A percentile compares a stretch with the other conserved stretches of the same genome.
Evolutionary conservation across 805 yeast genomes (phyloP).

Genomic region (Wickerhamomyces queroliae): DNA sequence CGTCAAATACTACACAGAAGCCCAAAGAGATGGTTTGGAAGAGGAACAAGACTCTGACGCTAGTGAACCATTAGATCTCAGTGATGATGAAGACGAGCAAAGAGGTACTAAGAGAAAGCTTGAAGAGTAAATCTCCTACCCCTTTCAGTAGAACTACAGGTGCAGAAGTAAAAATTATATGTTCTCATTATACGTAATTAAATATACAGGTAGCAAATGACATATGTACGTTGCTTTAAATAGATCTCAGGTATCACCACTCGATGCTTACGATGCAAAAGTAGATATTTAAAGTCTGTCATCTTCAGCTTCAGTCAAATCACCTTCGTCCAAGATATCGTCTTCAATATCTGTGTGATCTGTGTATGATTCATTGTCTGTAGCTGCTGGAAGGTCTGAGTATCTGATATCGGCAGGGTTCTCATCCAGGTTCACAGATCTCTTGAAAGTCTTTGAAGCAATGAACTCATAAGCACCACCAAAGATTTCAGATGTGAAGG

Average conservation of each 20-base stretch:
- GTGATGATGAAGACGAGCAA: conserved; percentile 20
- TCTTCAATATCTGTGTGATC: conserved; percentile 12
- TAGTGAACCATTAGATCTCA: conserved; percentile 45
- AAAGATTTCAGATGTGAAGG: conserved; percentile 15
- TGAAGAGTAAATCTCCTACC: no score
- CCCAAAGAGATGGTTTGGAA: conserved; percentile 54
- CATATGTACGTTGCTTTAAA: no score
- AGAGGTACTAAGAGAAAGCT: conserved; percentile 11
- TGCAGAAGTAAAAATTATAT: no score
- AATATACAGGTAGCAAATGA: no score
- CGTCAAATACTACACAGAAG: conserved; percentile 73
- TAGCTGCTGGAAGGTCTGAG: conserved; percentile 4
- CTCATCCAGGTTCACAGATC: conserved; percentile 15
- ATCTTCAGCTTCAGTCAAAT: conserved; percentile 22
- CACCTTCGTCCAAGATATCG: conserved; percentile 25
- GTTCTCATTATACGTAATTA: no score
- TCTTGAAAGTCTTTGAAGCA: conserved; percentile 9
- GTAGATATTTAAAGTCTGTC: conserved; percentile 4
- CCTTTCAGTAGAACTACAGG: no score
- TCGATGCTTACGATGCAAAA: no score
- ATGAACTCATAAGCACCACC: conserved; percentile 11
- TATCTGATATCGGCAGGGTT: conserved; percentile 3
- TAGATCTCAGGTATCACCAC: no score
- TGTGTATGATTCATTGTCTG: conserved; percentile 12
- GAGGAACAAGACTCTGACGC: conserved; percentile 49